Evolutionary conservation across 2,329 filamentous ascomycete genomes (phyloP).

Genomic region (Penicillium crustosum): DNA sequence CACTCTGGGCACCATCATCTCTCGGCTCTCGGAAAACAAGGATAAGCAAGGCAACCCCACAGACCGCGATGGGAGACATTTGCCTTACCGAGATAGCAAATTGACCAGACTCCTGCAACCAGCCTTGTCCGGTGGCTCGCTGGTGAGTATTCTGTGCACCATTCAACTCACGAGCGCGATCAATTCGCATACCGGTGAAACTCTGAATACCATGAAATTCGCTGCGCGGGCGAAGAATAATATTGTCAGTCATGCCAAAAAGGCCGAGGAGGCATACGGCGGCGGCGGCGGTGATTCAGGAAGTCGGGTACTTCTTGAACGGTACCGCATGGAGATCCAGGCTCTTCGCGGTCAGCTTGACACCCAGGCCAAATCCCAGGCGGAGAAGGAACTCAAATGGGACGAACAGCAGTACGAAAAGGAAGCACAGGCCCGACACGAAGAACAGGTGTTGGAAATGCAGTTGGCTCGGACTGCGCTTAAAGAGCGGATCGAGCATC

Average conservation of each 20-base stretch:
- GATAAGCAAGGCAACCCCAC: slow-evolving; percentile 71
- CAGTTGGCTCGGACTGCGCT: slow-evolving; percentile 91
- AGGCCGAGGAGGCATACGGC: slow-evolving; percentile 82
- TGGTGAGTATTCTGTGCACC: slow-evolving; percentile 96
- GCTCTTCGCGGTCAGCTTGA: slow-evolving; percentile 80
- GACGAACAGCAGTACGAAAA: slow-evolving; percentile 74
- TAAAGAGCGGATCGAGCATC: slow-evolving; percentile 95
- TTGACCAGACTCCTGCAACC: slow-evolving; percentile 89
- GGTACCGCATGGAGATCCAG: slow-evolving; percentile 89
- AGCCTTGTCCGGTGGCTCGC: slow-evolving; percentile 85
- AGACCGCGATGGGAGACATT: slow-evolving; percentile 85
- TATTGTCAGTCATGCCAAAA: slow-evolving; percentile 95
- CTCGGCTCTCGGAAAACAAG: slow-evolving; percentile 83
- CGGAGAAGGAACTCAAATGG: slow-evolving; percentile 61
- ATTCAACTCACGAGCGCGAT: slow-evolving; percentile 79
- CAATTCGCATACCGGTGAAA: slow-evolving; percentile 79
- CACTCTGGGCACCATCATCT: slow-evolving; percentile 92
- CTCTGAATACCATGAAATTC: slow-evolving; percentile 94
- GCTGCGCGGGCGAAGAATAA: slow-evolving; percentile 96
- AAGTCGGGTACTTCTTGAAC: slow-evolving; percentile 81
- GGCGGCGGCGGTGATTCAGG: slow-evolving; percentile 75
- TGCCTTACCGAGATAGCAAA: slow-evolving; percentile 97
- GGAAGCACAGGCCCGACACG: slow-evolving; percentile 81
- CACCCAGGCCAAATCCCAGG: slow-evolving; percentile 68
- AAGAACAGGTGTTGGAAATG: slow-evolving; percentile 98